Base-by-base conservation (phyloP, 2,329 filamentous ascomycete genomes). In the Penicillium decumbens region DNA sequence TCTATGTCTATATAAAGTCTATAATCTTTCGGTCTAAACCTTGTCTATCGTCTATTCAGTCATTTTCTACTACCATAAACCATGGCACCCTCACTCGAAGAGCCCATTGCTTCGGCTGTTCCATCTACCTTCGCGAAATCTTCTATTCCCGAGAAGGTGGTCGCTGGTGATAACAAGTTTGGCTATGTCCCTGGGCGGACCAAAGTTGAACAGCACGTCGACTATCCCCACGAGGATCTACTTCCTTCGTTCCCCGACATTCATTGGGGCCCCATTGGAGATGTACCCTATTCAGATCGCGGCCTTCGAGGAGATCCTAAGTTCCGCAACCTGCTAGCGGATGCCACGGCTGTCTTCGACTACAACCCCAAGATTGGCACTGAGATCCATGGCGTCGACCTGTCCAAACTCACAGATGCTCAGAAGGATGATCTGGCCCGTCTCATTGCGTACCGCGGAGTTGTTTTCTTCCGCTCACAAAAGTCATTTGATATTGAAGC, bases 401-500 rank as follows among this genome's bases (percentile, higher is more conserved):
- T 81, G 3, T 70, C 74, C 24, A 73, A 72, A 41, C 67, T 80
- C 27, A 78, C 67, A 2, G 72, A 79, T 49, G 67, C 69, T 1
- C 78, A 80, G 58, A 78, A 76, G 64, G 77, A 80, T 53, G 78
- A 80, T 45, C 69, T 80, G 3, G 78, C 78, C 2, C 69, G 77
- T 5, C 60, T 81, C 40, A 76, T 82, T 43, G 75, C 79, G 3
- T 74, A 72, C 24, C 70, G 80, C 38, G 79, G 80, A 3, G 79
- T 82, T 0, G 78, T 82, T 1, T 80, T 82, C 64, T 80, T 82
- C 70, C 72, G 79, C 12, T 67, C 75, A 41, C 80, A 82, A 61
- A 71, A 76, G 47, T 76, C 79, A 55, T 73, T 81, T 24, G 72
- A 73, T 52, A 75, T 81, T 41, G 72, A 80, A n/a, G 69, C 72